phyloP scores from a whole-genome alignment of 2,329 filamentous ascomycete genomes.

The Penicillium sp. region DNA sequence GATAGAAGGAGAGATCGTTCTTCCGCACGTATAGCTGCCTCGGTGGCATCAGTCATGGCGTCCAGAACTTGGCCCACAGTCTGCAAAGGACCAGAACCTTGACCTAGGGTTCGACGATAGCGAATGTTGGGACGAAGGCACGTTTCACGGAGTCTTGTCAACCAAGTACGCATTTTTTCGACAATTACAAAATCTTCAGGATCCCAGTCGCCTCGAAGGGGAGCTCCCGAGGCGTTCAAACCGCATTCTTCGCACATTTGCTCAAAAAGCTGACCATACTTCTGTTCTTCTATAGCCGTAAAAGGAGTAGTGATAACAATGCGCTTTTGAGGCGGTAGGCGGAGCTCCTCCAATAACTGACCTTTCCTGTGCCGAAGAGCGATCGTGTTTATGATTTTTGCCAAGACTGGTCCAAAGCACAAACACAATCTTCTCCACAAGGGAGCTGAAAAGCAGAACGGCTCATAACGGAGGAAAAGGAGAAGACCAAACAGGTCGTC shows the following conservation, averaged over 20 bases:
- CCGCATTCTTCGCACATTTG: slow-evolving; percentile 70
- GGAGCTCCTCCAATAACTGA: slow-evolving; percentile 72
- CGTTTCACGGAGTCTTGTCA: slow-evolving; percentile 74
- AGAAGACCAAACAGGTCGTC: slow-evolving; percentile 77
- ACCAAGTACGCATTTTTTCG: slow-evolving; percentile 74
- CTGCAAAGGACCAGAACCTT: slow-evolving; percentile 64
- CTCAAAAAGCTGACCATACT: slow-evolving; percentile 74
- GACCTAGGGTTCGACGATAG: slow-evolving; percentile 62
- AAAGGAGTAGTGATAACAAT: slow-evolving; percentile 88
- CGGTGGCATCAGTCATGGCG: slow-evolving; percentile 86
- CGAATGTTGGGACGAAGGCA: slow-evolving; percentile 80
- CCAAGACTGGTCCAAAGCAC: slow-evolving; percentile 63
- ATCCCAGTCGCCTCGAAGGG: slow-evolving; percentile 62
- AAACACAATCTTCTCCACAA: slow-evolving; percentile 67
- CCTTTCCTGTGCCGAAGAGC: slow-evolving; percentile 84
- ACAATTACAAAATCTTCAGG: slow-evolving; percentile 56
- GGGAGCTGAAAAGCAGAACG: slow-evolving; percentile 63
- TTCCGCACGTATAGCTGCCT: slow-evolving; percentile 62
- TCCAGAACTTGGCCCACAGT: slow-evolving; percentile 85
- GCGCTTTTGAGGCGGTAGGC: slow-evolving; percentile 76
- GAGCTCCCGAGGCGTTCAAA: slow-evolving; percentile 62
- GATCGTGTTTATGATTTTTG: slow-evolving; percentile 66
- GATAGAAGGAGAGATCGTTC: slow-evolving; percentile 64
- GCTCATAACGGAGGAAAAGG: slow-evolving; percentile 74
- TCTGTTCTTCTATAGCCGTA: slow-evolving; percentile 83